Percentiles rank a stretch among this genome's conserved stretches.
phyloP scores from a whole-genome alignment of 257 asterid species.

The Nicotiana noctiflora region DNA sequence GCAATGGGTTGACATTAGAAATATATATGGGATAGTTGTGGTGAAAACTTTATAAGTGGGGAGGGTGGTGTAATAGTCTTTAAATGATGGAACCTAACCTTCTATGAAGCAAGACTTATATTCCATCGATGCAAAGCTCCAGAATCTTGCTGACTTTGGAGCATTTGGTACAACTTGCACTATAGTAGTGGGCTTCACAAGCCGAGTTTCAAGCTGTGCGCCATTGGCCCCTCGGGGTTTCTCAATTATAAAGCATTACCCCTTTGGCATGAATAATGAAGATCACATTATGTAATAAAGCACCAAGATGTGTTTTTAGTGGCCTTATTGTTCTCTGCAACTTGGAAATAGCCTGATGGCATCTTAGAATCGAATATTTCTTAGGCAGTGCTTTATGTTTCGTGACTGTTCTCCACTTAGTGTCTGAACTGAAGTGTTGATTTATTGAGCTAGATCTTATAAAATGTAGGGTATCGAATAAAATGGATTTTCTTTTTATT shows the following conservation, averaged over 20 bases:
- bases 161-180: background rate
- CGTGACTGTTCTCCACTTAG: background rate
- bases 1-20: background rate
- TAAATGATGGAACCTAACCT: background rate
- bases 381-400: background rate
- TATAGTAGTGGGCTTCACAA: background rate
- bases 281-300: constrained; percentile 2
- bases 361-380: background rate
- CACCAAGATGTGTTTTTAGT: background rate
- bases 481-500: background rate
- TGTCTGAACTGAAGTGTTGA: background rate
- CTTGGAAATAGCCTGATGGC: background rate
- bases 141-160: background rate
- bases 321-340: background rate
- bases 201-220: background rate
- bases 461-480: background rate
- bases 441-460: background rate
- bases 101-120: background rate
- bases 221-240: too few relatives aligned
- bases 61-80: background rate
- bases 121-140: background rate
- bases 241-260: background rate
- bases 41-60: background rate
- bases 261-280: background rate
- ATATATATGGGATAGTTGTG: background rate